A percentile compares a stretch with the other conserved stretches of the same genome.
Conservation (phyloP, 75 land plant species). For the Pinus tabuliformis region DNA sequence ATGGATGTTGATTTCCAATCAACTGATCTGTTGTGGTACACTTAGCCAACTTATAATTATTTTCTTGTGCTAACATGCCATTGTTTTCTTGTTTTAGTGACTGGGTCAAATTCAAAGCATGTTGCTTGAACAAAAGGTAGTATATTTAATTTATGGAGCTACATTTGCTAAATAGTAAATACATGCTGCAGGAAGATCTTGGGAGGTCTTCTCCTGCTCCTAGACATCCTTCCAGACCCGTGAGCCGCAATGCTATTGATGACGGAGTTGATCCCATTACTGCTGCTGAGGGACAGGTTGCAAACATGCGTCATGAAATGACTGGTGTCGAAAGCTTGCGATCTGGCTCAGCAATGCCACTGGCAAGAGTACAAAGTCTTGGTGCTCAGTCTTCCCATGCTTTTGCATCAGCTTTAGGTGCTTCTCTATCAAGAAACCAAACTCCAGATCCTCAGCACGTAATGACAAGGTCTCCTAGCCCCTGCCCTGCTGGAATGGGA, state of each 20-base stretch:
- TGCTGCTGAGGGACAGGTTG: constrained; percentile 45
- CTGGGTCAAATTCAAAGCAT: neutral
- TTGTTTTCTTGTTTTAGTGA: neutral
- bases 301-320: constrained; percentile 47
- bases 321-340: constrained; percentile 15
- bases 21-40: neutral
- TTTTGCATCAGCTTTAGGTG: constrained; percentile 57
- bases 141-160: neutral
- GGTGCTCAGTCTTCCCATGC: constrained; percentile 32
- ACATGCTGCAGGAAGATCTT: constrained; percentile 67
- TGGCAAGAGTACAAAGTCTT: constrained; percentile 13
- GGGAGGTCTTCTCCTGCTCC: constrained; percentile 57
- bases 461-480: constrained; percentile 43
- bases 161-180: neutral
- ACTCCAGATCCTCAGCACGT: constrained; percentile 57
- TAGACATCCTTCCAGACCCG: constrained; percentile 67
- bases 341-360: constrained; percentile 26
- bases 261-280: constrained; percentile 33
- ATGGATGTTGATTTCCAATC: too few species aligned
- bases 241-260: constrained; percentile 74
- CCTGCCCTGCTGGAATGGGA: constrained; percentile 50
- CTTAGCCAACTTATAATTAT: neutral
- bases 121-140: neutral
- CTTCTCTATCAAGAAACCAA: constrained; percentile 48
- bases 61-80: neutral